These are phyloP conservation scores for Malus fusca DNA, from an alignment of 306 rosid species.

Conservation along the genomic window DNA sequence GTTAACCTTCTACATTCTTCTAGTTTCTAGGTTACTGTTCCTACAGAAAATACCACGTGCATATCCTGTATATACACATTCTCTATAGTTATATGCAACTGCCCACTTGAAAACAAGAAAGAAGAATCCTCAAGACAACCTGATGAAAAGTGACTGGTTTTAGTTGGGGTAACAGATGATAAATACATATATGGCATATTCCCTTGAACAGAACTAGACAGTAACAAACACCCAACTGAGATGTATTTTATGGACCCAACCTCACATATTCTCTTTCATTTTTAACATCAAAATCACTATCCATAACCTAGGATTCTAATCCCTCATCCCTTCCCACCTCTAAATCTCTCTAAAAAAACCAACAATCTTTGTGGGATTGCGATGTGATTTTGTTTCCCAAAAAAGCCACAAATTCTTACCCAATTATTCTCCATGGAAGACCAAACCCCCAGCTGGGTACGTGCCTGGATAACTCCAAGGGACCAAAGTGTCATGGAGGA, in stretches of 20 bases:
- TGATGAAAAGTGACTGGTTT: not conserved
- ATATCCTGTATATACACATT: not conserved
- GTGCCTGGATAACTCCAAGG: constrained; percentile 12
- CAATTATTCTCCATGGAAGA: constrained; percentile 15
- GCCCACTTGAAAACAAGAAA: not conserved
- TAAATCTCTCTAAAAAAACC: constrained; percentile 5
- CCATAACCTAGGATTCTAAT: constrained; percentile 56
- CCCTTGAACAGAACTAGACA: constrained; percentile 24
- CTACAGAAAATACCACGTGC: not conserved
- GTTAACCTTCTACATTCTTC: not conserved
- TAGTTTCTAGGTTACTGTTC: not conserved
- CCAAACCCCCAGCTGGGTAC: not conserved
- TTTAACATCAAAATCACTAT: constrained; percentile 21
- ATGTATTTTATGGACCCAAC: constrained; percentile 15
- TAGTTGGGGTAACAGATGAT: not conserved
- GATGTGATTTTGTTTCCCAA: constrained; percentile 30
- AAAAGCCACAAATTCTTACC: constrained; percentile 15
- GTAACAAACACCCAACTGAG: constrained; percentile 11
- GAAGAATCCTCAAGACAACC: not conserved
- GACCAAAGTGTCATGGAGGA: constrained; percentile 24
- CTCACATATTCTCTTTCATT: constrained; percentile 4
- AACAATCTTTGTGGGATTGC: not conserved
- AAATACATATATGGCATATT: constrained; percentile 8
- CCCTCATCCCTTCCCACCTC: not conserved
- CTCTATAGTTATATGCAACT: not conserved